Evolutionary conservation across 768 basidiomycete genomes (phyloP).

Genomic region (Boletellus ananiceps): DNA sequence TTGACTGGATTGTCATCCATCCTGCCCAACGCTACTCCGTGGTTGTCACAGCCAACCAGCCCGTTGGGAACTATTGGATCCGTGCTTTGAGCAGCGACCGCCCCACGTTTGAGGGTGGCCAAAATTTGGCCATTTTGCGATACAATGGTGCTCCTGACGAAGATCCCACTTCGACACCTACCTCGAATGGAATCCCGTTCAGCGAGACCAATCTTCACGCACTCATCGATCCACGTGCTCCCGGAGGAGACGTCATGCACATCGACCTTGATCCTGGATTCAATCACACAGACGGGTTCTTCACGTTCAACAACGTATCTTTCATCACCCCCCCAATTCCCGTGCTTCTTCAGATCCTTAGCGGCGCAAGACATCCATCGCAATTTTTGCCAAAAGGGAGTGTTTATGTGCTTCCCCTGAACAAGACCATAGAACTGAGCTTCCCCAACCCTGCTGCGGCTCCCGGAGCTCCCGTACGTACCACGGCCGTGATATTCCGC

Average conservation of each 20-base stretch:
- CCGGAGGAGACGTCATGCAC: slow-evolving; percentile 33
- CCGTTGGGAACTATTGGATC: slow-evolving; percentile 53
- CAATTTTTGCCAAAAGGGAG: slow-evolving; percentile 47
- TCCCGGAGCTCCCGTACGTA: slow-evolving; percentile 29
- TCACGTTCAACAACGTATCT: slow-evolving; percentile 26
- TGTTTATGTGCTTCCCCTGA: slow-evolving; percentile 42
- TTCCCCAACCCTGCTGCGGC: slow-evolving; percentile 34
- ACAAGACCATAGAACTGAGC: slow-evolving; percentile 43
- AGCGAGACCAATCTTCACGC: slow-evolving; percentile 39
- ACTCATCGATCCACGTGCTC: slow-evolving; percentile 30
- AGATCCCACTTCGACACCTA: slow-evolving; percentile 40
- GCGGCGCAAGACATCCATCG: slow-evolving; percentile 42
- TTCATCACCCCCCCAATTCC: slow-evolving; percentile 43
- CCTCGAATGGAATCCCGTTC: slow-evolving; percentile 28
- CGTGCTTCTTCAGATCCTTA: slow-evolving; percentile 56
- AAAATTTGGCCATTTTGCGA: slow-evolving; percentile 49
- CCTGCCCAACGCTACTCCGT: slow-evolving; percentile 44
- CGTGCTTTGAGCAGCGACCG: slow-evolving; percentile 34
- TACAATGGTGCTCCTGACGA: slow-evolving; percentile 42
- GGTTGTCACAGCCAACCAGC: slow-evolving; percentile 43
- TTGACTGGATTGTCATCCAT: slow-evolving; percentile 32
- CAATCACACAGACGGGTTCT: not conserved
- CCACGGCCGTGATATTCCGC: not conserved
- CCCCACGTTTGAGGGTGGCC: slow-evolving; percentile 31
- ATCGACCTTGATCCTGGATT: slow-evolving; percentile 22